A percentile compares a stretch with the other conserved stretches of the same genome.
Conservation (phyloP, 441 rosid species). For the Arabidopsis lyrata region DNA sequence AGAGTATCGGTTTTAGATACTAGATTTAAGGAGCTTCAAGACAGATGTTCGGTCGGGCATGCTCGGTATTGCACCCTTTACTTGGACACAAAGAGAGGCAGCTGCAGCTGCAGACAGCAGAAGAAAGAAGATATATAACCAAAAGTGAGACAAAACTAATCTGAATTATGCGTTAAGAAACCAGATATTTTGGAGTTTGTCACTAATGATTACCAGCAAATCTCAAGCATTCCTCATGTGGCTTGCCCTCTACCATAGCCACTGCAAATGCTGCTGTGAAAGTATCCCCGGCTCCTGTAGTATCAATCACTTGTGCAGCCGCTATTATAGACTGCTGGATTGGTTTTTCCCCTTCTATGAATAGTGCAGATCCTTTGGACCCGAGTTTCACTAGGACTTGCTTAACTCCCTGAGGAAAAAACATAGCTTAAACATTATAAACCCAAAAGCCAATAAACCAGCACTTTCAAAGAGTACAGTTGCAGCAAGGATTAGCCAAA, state of each 20-base stretch:
- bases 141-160: constrained; percentile 19
- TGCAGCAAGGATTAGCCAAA: neutral
- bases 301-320: constrained; percentile 76
- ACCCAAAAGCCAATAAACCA: constrained; percentile 1
- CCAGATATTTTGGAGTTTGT: constrained; percentile 6
- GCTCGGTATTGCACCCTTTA: constrained; percentile 93
- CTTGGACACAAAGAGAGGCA: constrained; percentile 94
- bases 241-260: constrained; percentile 83
- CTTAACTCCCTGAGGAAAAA: constrained; percentile 69
- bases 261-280: constrained; percentile 95
- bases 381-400: constrained; percentile 93
- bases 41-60: constrained; percentile 84
- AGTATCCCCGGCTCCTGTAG: constrained; percentile 98
- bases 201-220: constrained; percentile 64
- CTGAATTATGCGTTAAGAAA: neutral
- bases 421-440: constrained; percentile 29
- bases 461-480: neutral
- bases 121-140: neutral
- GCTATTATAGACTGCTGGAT: constrained; percentile 73
- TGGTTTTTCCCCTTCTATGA: constrained; percentile 73
- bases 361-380: constrained; percentile 79
- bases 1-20: neutral
- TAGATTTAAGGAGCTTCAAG: constrained; percentile 57
- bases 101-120: constrained; percentile 75
- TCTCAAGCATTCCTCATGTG: constrained; percentile 73